A percentile compares a stretch with the other conserved stretches of the same genome.
phyloP scores from a whole-genome alignment of 2,329 filamentous ascomycete genomes.

The Aureobasidium lini region DNA sequence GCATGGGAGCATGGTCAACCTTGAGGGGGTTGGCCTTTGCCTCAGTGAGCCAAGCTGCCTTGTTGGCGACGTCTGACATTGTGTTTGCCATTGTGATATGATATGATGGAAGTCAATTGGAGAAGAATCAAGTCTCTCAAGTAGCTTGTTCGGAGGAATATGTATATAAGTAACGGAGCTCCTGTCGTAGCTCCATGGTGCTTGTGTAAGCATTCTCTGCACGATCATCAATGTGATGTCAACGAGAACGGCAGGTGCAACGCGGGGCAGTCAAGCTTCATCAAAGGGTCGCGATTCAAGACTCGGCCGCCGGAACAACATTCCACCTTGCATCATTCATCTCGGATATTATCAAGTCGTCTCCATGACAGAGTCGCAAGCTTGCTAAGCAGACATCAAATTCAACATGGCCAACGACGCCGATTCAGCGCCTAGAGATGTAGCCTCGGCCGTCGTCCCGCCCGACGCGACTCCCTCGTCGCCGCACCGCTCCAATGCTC shows the following conservation, averaged over 20 bases:
- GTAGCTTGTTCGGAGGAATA: too few relatives aligned
- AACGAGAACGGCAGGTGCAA: neutral
- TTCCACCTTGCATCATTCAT: neutral
- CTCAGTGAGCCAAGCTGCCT: constrained; percentile 17
- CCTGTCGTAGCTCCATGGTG: neutral
- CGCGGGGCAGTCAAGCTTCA: neutral
- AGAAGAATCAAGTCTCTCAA: too few relatives aligned
- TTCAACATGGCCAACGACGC: neutral
- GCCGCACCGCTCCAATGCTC: neutral
- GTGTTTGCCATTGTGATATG: constrained; percentile 14
- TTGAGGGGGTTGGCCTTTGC: constrained; percentile 16
- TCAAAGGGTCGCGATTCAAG: neutral
- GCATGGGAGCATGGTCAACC: constrained; percentile 25
- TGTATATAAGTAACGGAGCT: neutral
- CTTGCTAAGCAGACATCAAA: neutral
- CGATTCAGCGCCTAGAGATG: neutral
- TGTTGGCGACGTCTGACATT: constrained; percentile 11
- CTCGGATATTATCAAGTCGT: neutral
- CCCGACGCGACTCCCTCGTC: constrained; percentile 6
- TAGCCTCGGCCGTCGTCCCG: constrained; percentile 8
- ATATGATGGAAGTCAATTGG: neutral
- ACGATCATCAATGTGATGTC: neutral
- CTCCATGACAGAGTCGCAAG: neutral
- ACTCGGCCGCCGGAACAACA: neutral
- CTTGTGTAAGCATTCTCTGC: neutral